Conservation (phyloP, 331 rosid species). For the Ulmus americana region DNA sequence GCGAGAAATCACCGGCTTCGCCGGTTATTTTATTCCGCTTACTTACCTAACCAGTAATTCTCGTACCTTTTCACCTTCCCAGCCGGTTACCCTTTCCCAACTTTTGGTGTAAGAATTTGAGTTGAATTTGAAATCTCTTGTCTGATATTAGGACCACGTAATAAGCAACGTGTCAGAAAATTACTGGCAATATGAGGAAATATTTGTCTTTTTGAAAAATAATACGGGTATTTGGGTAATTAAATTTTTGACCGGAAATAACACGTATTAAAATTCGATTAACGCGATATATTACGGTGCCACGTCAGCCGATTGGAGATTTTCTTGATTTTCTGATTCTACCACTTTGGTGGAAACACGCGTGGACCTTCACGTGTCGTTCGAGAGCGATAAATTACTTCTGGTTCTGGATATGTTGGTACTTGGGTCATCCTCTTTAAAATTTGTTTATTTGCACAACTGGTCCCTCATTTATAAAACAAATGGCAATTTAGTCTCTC, state of each 20-base stretch:
- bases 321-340: conserved; percentile 9
- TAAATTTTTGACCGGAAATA: not conserved
- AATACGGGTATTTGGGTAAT: not conserved
- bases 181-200: not conserved
- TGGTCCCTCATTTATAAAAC: no score
- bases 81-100: conserved; percentile 14
- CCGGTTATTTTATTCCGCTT: conserved; percentile 23
- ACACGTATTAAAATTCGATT: not conserved
- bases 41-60: conserved; percentile 32
- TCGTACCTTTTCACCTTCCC: conserved; percentile 19
- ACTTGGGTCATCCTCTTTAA: no score
- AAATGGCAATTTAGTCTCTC: no score
- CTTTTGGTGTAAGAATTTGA: not conserved
- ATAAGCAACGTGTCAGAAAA: not conserved
- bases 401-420: no score
- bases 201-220: not conserved
- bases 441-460: no score
- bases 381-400: no score
- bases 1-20: conserved; percentile 20
- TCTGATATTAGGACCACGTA: not conserved
- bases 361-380: no score
- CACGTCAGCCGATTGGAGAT: not conserved
- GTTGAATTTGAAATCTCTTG: not conserved
- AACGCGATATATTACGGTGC: not conserved
- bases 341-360: no score